A percentile compares a stretch with the other conserved stretches of the same genome.
Evolutionary conservation across 768 basidiomycete species (phyloP).

Genomic region (Pholiota microspora): DNA sequence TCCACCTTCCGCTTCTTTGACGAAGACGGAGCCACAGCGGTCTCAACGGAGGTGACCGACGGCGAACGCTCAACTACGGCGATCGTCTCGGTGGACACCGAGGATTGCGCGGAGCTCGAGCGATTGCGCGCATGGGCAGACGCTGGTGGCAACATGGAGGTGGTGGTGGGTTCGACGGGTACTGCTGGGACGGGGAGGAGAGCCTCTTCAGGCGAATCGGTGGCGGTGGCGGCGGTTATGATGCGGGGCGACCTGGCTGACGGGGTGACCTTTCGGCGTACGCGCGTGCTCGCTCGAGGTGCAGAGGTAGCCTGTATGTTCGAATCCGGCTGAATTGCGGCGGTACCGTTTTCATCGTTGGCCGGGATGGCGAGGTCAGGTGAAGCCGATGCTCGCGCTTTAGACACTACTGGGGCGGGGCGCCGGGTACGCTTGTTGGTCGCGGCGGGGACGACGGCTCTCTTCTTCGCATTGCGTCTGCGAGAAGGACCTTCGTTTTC

Average conservation of each 20-base stretch:
- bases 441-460: neutral
- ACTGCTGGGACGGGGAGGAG: no score
- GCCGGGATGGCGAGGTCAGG: slow-evolving; percentile 1
- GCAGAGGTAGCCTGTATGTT: neutral
- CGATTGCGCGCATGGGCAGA: slow-evolving; percentile 33
- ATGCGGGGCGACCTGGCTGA: slow-evolving; percentile 13
- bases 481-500: slow-evolving; percentile 12
- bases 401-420: neutral
- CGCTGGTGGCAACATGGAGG: slow-evolving; percentile 8
- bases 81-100: slow-evolving; percentile 33
- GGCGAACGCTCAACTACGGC: slow-evolving; percentile 29
- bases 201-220: slow-evolving; percentile 6
- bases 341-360: neutral
- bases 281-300: slow-evolving; percentile 9
- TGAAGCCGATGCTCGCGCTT: neutral
- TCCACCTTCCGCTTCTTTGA: slow-evolving; percentile 25
- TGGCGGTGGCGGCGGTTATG: neutral
- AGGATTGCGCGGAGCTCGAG: slow-evolving; percentile 32
- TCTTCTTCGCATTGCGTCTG: slow-evolving; percentile 7
- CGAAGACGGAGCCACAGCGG: slow-evolving; percentile 28
- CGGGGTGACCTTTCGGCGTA: slow-evolving; percentile 14
- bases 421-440: slow-evolving; percentile 5
- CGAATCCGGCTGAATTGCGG: neutral
- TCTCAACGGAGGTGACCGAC: slow-evolving; percentile 38
- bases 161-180: neutral